Conservation (phyloP, 2,329 filamentous ascomycete species). For the Neurospora crassa region DNA sequence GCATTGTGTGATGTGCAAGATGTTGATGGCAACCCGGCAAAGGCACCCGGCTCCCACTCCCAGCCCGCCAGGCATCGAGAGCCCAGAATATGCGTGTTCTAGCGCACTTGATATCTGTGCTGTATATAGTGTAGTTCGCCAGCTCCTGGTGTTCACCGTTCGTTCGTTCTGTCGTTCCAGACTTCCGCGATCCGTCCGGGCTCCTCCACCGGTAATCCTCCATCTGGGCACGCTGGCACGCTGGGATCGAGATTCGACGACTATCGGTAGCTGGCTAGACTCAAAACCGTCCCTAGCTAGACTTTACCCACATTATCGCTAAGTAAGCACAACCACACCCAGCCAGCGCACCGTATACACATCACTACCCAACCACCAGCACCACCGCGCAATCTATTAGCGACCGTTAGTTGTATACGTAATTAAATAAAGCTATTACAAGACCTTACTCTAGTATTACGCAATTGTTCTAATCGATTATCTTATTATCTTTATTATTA, state of each 20-base stretch:
- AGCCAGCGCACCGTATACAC: too few species aligned
- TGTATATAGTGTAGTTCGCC: background rate
- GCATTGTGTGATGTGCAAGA: background rate
- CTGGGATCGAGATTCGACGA: background rate
- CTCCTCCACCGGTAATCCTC: background rate
- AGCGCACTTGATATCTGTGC: background rate
- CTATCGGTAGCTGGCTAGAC: too few species aligned
- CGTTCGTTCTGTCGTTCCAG: background rate
- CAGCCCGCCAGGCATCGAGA: background rate
- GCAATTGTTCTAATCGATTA: too few species aligned
- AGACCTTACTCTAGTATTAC: too few species aligned
- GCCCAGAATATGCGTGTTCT: background rate
- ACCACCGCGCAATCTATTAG: too few species aligned
- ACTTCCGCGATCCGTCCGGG: background rate
- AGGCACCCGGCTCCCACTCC: background rate
- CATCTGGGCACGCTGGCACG: background rate
- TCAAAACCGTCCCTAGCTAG: too few species aligned
- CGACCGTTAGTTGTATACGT: too few species aligned
- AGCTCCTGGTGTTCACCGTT: background rate
- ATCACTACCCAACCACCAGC: too few species aligned
- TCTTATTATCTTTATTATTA: too few species aligned
- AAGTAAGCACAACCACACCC: too few species aligned
- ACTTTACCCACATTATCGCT: too few species aligned
- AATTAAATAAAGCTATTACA: too few species aligned
- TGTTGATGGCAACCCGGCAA: background rate